Evolutionary conservation across 139 green algal species (phyloP), one percentile per base, ranked within the genome.

Genomic region (Penium margaritaceum): DNA sequence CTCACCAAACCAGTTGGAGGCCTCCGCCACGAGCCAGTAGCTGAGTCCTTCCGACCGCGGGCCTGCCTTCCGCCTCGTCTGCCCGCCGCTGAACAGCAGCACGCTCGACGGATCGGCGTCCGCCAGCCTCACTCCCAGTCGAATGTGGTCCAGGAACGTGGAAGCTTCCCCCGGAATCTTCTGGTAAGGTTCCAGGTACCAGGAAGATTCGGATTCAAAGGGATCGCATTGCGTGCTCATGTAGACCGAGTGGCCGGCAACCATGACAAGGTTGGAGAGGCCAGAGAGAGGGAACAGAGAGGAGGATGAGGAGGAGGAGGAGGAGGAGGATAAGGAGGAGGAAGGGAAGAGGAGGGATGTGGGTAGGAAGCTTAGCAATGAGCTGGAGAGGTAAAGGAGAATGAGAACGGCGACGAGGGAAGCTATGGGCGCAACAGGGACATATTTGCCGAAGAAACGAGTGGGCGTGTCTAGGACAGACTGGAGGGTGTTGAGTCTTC

Each of bases 131-230:
- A 96, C 84, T 30, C 90, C 90, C 47, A 90, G 58, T 36, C 83
- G 58, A 30, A 96, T 95, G 76, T 96, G 90, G 57, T 94, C 75
- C 51, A 96, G 34, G 36, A 96, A 95, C 3, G 76, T 87, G 24
- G 90, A 63, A 0, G 86, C 87, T 68, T 95, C 85, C 1, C 90
- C 89, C 43, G 79, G 54, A 5, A 86, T 57, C 64, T 83, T 39
- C 55, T 94, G 89, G 67, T 94, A 94, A 0, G 85, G 66, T 34
- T 95, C 85, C 17, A 94, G 72, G 35, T 85, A 89, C 89, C 89
- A 94, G 0, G 78, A 87, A 0, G 63, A 72, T 29, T 87, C 66
- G 5, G 83, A 78, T 6, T 80, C 68, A 1, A 81, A 44, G 15
- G 85, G 24, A 0, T 37, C 64, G 55, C 81, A 94, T 67, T 89